A percentile compares a stretch with the other conserved stretches of the same genome.
Conservation (phyloP, 306 rosid genomes). For the Crataegus laevigata region DNA sequence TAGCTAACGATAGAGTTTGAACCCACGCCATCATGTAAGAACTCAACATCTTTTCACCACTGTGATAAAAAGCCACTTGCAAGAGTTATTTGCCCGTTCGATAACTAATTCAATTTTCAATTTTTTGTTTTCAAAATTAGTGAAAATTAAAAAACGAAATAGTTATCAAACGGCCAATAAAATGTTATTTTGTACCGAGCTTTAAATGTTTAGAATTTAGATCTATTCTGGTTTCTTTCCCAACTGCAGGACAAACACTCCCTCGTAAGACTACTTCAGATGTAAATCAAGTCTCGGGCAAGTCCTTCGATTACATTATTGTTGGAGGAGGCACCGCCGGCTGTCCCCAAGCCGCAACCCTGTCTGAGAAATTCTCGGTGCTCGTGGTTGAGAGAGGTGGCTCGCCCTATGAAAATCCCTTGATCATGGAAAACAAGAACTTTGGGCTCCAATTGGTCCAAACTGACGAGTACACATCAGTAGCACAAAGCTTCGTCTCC, state of each 20-base stretch:
- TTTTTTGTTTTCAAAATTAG: too few species aligned
- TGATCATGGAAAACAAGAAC: slow-evolving; percentile 39
- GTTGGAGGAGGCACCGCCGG: slow-evolving; percentile 77
- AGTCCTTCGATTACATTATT: slow-evolving; percentile 53
- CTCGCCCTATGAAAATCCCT: slow-evolving; percentile 56
- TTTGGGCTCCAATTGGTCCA: slow-evolving; percentile 46
- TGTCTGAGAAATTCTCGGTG: slow-evolving; percentile 53
- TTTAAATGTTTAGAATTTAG: background rate
- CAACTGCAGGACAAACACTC: slow-evolving; percentile 27
- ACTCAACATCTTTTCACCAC: too few species aligned
- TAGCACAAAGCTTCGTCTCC: slow-evolving; percentile 61
- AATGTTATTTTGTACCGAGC: background rate
- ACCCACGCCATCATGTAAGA: too few species aligned
- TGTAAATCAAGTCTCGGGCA: slow-evolving; percentile 49
- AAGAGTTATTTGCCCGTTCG: too few species aligned
- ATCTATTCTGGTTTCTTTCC: background rate
- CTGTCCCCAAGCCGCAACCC: slow-evolving; percentile 65
- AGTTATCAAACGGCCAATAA: too few species aligned
- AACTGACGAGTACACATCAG: slow-evolving; percentile 39
- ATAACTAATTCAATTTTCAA: too few species aligned
- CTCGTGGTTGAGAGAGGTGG: slow-evolving; percentile 61
- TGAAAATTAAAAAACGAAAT: too few species aligned
- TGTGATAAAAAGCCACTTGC: too few species aligned
- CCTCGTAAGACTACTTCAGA: slow-evolving; percentile 55
- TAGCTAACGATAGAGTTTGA: too few species aligned